These are phyloP conservation scores for Scleroderma citrinum DNA, from an alignment of 768 basidiomycete species.

Conservation along the genomic window DNA sequence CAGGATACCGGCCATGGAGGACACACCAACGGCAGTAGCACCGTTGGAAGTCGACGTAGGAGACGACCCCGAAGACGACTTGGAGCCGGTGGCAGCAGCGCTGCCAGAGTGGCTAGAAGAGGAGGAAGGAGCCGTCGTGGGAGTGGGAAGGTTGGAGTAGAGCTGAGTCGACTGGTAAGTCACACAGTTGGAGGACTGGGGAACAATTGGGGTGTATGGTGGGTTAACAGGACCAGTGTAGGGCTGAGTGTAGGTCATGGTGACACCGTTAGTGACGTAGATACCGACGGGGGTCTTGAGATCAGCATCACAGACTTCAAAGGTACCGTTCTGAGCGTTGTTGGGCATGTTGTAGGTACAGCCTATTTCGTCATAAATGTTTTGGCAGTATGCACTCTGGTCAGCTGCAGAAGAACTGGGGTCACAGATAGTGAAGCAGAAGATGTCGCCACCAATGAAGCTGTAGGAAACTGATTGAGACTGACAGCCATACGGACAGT, in stretches of 20 bases:
- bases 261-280: constrained; percentile 36
- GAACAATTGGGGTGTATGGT: constrained; percentile 38
- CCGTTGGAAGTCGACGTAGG: constrained; percentile 13
- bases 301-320: constrained; percentile 63
- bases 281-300: constrained; percentile 58
- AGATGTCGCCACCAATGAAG: constrained; percentile 60
- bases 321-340: constrained; percentile 48
- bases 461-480: constrained; percentile 27
- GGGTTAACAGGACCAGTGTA: constrained; percentile 22
- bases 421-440: constrained; percentile 74
- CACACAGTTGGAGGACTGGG: constrained; percentile 41
- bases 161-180: constrained; percentile 32
- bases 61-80: constrained; percentile 8
- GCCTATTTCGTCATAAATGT: constrained; percentile 70
- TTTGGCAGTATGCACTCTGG: constrained; percentile 53
- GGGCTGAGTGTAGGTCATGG: constrained; percentile 41
- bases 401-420: constrained; percentile 35
- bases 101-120: neutral
- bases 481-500: neutral
- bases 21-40: constrained; percentile 24
- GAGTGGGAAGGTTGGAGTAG: constrained; percentile 24
- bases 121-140: neutral
- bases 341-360: constrained; percentile 71
- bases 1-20: constrained; percentile 27
- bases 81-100: neutral